Percentiles rank a stretch among this genome's conserved stretches.
These are phyloP conservation scores for Gnetum montanum DNA, from an alignment of 75 land plant species.

Conservation along the genomic window DNA sequence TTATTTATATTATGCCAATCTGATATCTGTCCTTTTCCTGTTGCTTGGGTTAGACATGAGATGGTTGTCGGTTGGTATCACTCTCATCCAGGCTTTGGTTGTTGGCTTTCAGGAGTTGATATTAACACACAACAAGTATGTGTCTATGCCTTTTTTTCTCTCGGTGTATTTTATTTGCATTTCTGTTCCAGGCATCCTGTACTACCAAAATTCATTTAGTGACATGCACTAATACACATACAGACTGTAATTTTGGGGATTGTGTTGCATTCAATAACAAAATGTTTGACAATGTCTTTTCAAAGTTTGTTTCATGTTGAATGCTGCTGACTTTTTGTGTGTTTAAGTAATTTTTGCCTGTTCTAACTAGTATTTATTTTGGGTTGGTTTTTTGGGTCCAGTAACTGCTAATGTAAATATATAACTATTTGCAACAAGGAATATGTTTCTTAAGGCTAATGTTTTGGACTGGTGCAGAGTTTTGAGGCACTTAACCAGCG, in stretches of 20 bases:
- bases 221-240: neutral
- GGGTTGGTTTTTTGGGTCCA: neutral
- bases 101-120: conserved; percentile 99
- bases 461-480: conserved; percentile 41
- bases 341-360: neutral
- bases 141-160: neutral
- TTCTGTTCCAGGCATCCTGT: neutral
- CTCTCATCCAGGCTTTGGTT: conserved; percentile 98
- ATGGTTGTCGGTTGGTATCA: conserved; percentile 99
- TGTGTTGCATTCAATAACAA: too few species aligned
- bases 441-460: neutral
- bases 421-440: neutral
- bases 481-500: conserved; percentile 96
- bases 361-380: neutral
- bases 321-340: neutral
- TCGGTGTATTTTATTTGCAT: neutral
- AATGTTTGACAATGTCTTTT: too few species aligned
- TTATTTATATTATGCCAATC: neutral
- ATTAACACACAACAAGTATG: conserved; percentile 95
- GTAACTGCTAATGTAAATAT: neutral
- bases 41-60: conserved; percentile 68
- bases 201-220: neutral
- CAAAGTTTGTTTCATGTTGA: too few species aligned
- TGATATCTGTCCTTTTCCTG: neutral
- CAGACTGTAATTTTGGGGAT: too few species aligned